These are phyloP conservation scores for Shiraia sp. DNA, from an alignment of 2,329 filamentous ascomycete genomes.

Conservation along the genomic window DNA sequence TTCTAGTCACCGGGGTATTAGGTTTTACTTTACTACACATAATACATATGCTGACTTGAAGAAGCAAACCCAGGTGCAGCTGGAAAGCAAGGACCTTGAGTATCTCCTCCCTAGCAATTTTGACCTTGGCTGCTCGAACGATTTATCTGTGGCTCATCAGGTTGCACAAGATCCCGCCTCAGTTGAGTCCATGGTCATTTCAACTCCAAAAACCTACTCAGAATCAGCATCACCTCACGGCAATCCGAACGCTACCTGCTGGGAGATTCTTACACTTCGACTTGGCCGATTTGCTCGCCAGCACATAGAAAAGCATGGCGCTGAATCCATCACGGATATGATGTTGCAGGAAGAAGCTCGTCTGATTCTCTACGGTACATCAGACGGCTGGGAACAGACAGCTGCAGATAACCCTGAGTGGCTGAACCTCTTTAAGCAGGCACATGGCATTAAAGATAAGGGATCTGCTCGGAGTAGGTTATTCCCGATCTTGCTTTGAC, in stretches of 20 bases:
- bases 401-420: slow-evolving; percentile 49
- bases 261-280: slow-evolving; percentile 54
- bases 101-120: slow-evolving; percentile 25
- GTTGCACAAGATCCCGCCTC: slow-evolving; percentile 11
- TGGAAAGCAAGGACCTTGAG: slow-evolving; percentile 29
- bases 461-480: slow-evolving; percentile 12
- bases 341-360: slow-evolving; percentile 55
- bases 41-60: slow-evolving; percentile 11
- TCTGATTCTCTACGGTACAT: slow-evolving; percentile 51
- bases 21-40: too few relatives aligned
- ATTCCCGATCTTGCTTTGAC: not conserved
- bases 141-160: slow-evolving; percentile 23
- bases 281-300: slow-evolving; percentile 52
- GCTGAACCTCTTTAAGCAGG: slow-evolving; percentile 55
- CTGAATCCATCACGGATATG: slow-evolving; percentile 50
- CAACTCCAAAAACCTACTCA: slow-evolving; percentile 20
- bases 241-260: slow-evolving; percentile 47
- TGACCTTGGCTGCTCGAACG: slow-evolving; percentile 2
- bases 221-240: slow-evolving; percentile 6
- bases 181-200: slow-evolving; percentile 20
- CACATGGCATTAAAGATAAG: slow-evolving; percentile 45
- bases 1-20: too few relatives aligned
- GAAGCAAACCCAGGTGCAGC: slow-evolving; percentile 20
- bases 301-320: slow-evolving; percentile 41
- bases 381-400: slow-evolving; percentile 55